Base-by-base conservation (phyloP, 495 filamentous ascomycete species). In the Cudoniella acicularis region DNA sequence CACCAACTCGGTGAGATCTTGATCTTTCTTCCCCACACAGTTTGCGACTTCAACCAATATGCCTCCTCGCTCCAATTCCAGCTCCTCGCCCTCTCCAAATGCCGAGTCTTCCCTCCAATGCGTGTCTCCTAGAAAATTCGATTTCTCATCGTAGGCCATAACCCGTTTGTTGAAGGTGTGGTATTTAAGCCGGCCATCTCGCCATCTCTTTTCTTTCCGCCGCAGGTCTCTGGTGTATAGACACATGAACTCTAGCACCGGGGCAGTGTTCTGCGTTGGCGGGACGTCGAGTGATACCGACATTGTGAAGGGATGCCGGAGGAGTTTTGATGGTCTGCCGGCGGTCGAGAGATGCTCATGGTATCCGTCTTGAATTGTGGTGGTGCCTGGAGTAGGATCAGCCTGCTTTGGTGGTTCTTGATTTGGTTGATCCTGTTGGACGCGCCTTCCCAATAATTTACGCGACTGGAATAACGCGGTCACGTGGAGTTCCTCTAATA, bases 121-220 rank as follows among this genome's bases (percentile, higher is more conserved):
- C 23, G 82, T 83, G 66, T 97, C 92, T 9, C 91, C 92, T 24
- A 96, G 78, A 61, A 86, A 89, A 70, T 94, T 90, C 0, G 89
- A 81, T 17, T 78, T 74, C 16, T 85, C 83, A 68, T 97, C 92
- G 64, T 93, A 93, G 20, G 94, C 88, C 92, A 97, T 96, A 41
- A 91, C 75, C 2, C 92, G 85, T 63, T 87, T 90, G 73, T 97
- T 97, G 79, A 95, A 95, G 1, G 89, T 88, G 69, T 97, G 92
- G 67, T 85, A 96, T 52, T 87, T 84, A 26, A 96, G 79, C 47
- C 85, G 83, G 43, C 92, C 92, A 87, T 97, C 92, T 63, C 93
- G 89, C 92, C 92, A 97, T 48, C 88, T 76, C 72, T 97, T 97
- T 52, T 87, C 83, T 72, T 97, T 97, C 51, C 88, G 82, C 9